Conservation (phyloP, 345 rosid species). For the Murraya paniculata region DNA sequence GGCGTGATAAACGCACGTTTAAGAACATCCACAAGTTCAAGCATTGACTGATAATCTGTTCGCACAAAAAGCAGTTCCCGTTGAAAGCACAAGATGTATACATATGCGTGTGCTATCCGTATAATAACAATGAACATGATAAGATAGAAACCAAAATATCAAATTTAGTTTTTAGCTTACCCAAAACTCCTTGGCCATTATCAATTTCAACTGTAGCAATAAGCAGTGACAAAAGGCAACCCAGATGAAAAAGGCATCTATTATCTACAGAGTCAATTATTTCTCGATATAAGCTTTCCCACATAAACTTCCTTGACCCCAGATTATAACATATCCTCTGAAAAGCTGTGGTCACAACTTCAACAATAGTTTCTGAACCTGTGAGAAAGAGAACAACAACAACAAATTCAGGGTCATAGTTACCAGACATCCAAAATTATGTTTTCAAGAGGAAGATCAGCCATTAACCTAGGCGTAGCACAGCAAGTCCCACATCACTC, state of each 20-base stretch:
- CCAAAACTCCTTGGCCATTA: slow-evolving; percentile 41
- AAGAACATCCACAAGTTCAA: slow-evolving; percentile 41
- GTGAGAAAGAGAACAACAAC: slow-evolving; percentile 22
- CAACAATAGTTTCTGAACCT: slow-evolving; percentile 59
- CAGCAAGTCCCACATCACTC: background rate
- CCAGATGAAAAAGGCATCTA: slow-evolving; percentile 34
- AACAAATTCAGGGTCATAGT: slow-evolving; percentile 10
- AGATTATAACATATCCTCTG: slow-evolving; percentile 59
- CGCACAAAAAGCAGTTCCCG: slow-evolving; percentile 9
- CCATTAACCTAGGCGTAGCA: background rate
- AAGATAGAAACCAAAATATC: slow-evolving; percentile 16
- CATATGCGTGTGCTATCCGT: background rate
- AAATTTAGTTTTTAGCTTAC: slow-evolving; percentile 38
- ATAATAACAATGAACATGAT: background rate
- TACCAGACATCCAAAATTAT: background rate
- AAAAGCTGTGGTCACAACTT: slow-evolving; percentile 53
- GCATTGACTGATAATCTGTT: slow-evolving; percentile 60
- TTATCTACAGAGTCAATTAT: slow-evolving; percentile 36
- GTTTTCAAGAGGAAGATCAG: background rate
- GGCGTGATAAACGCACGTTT: slow-evolving; percentile 42
- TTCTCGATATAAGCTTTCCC: slow-evolving; percentile 54
- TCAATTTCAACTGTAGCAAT: slow-evolving; percentile 47
- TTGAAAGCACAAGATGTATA: slow-evolving; percentile 7
- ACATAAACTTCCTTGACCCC: slow-evolving; percentile 49
- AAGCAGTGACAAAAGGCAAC: slow-evolving; percentile 52